Conservation (phyloP, 768 basidiomycete genomes). For the Lentinula raphanica region DNA sequence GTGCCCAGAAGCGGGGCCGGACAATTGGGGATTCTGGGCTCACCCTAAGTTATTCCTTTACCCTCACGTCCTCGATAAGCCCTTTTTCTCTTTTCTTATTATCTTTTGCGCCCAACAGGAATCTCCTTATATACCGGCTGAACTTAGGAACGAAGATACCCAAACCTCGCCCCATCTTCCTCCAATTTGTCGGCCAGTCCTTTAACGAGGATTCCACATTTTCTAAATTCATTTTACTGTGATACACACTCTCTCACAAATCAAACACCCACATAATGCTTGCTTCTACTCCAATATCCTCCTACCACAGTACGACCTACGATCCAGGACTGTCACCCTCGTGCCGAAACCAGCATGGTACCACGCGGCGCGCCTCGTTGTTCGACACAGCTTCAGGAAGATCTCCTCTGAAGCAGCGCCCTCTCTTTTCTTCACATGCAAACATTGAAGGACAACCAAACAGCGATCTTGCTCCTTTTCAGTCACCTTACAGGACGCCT, state of each 20-base stretch:
- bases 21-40: background rate
- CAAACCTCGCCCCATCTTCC: background rate
- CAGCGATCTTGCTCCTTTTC: constrained; percentile 43
- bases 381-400: constrained; percentile 59
- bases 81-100: background rate
- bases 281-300: constrained; percentile 36
- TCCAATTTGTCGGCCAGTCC: background rate
- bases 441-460: constrained; percentile 30
- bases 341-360: constrained; percentile 28
- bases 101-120: constrained; percentile 1
- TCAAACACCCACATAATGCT: constrained; percentile 32
- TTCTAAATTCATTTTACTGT: constrained; percentile 4
- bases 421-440: constrained; percentile 29
- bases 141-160: background rate
- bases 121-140: background rate
- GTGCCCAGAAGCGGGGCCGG: background rate
- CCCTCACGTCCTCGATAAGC: background rate
- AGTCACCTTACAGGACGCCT: constrained; percentile 46
- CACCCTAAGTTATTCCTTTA: background rate
- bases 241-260: constrained; percentile 16
- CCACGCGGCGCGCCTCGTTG: constrained; percentile 29
- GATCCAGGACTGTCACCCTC: constrained; percentile 30
- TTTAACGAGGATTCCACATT: background rate
- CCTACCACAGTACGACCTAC: constrained; percentile 24
- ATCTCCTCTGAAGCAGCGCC: constrained; percentile 49